Percentiles rank a stretch among this genome's conserved stretches.
Evolutionary conservation across 139 green algal genomes (phyloP).

Genomic region (Micractinium conductrix): DNA sequence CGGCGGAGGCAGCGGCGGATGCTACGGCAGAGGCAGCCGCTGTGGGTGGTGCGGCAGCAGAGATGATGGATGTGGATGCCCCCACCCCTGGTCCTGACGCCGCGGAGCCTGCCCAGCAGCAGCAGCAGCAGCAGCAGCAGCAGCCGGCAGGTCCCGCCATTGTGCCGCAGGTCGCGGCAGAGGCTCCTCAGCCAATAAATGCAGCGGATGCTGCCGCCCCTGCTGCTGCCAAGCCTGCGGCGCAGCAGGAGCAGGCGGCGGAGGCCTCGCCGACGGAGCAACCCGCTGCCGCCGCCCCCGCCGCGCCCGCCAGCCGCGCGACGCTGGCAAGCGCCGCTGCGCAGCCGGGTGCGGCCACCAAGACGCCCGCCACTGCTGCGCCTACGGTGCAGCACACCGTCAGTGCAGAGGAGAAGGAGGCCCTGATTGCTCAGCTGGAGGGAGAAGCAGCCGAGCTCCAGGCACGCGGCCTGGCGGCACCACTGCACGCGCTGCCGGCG

Average conservation of each 20-base stretch:
- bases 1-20: background rate
- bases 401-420: background rate
- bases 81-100: background rate
- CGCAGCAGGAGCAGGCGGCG: background rate
- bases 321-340: background rate
- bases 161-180: too few relatives aligned
- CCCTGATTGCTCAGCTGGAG: constrained; percentile 19
- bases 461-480: background rate
- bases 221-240: background rate
- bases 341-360: background rate
- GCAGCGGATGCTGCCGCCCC: background rate
- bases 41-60: too few relatives aligned
- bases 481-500: constrained; percentile 2
- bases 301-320: background rate
- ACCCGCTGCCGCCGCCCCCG: background rate
- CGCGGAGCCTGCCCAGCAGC: background rate
- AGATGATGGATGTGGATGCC: background rate
- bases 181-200: background rate
- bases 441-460: constrained; percentile 20
- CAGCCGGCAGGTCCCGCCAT: too few relatives aligned
- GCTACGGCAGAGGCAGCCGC: background rate
- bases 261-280: background rate
- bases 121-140: background rate
- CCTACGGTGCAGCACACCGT: background rate
- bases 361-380: constrained; percentile 17